These are phyloP conservation scores for Oropetium thomaeum DNA, from an alignment of 176 grass and related monocot genomes.

Conservation along the genomic window DNA sequence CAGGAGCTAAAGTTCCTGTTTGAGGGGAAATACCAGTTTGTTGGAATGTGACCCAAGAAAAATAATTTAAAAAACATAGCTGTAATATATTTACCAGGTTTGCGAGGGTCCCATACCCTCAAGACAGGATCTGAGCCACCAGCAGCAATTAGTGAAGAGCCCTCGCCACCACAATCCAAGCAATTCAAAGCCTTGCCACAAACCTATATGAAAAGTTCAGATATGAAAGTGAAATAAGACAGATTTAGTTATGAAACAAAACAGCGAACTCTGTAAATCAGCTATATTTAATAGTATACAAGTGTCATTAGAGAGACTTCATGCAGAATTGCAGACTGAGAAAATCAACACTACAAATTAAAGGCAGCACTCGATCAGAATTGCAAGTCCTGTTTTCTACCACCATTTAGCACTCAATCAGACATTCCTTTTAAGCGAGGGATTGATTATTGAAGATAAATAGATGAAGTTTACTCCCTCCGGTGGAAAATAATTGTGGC, in stretches of 20 bases:
- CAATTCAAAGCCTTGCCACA: conserved; percentile 90
- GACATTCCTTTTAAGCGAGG: not conserved
- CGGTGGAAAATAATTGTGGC: not conserved
- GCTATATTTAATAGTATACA: not conserved
- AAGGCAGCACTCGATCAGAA: not conserved
- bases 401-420: not conserved
- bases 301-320: not conserved
- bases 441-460: not conserved
- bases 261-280: not conserved
- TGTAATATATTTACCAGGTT: conserved; percentile 69
- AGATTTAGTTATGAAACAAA: conserved; percentile 7
- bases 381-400: not conserved
- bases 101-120: conserved; percentile 96
- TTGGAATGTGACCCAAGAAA: conserved; percentile 12
- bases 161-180: conserved; percentile 81
- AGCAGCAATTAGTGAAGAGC: conserved; percentile 76
- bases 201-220: conserved; percentile 48
- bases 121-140: conserved; percentile 81
- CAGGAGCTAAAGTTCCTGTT: conserved; percentile 78
- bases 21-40: conserved; percentile 18
- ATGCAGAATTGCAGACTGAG: not conserved
- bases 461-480: not conserved
- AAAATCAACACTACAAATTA: not conserved
- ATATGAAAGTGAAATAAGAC: conserved; percentile 17
- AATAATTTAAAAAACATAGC: not conserved